A percentile compares a stretch with the other conserved stretches of the same genome.
These are phyloP conservation scores for Talaromyces sp. DNA, from an alignment of 2,329 filamentous ascomycete genomes.

Conservation along the genomic window DNA sequence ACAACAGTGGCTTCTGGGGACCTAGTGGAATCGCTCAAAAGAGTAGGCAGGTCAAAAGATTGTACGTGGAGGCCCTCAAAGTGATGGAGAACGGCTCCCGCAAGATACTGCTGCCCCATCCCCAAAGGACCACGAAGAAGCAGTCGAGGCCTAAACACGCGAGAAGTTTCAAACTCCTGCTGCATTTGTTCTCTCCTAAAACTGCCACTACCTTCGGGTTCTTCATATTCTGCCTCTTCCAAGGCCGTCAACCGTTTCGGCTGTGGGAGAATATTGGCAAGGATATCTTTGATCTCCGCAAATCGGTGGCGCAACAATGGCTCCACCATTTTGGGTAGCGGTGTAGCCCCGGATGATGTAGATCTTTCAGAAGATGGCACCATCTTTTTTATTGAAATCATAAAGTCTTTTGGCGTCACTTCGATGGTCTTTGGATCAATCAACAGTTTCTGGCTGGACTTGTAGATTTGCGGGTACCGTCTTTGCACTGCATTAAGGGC, in stretches of 20 bases:
- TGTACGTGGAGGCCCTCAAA: slow-evolving; percentile 94
- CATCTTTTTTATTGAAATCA: slow-evolving; percentile 94
- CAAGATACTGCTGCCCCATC: slow-evolving; percentile 91
- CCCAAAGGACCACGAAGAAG: slow-evolving; percentile 76
- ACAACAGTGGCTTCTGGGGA: slow-evolving; percentile 84
- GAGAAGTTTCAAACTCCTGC: slow-evolving; percentile 76
- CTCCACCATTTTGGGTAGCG: slow-evolving; percentile 72
- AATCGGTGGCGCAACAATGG: slow-evolving; percentile 74
- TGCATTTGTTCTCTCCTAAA: slow-evolving; percentile 77
- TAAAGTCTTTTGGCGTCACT: slow-evolving; percentile 90
- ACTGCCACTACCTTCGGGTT: slow-evolving; percentile 73
- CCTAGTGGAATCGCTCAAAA: slow-evolving; percentile 75
- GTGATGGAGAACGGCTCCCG: slow-evolving; percentile 78
- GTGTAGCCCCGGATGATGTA: slow-evolving; percentile 74
- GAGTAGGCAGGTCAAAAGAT: slow-evolving; percentile 82
- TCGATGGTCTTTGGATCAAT: slow-evolving; percentile 81
- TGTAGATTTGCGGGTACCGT: slow-evolving; percentile 94
- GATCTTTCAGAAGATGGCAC: slow-evolving; percentile 91
- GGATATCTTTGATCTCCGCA: slow-evolving; percentile 58
- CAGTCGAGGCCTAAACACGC: slow-evolving; percentile 82
- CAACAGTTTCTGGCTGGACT: slow-evolving; percentile 79
- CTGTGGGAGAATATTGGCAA: slow-evolving; percentile 74
- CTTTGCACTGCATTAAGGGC: slow-evolving; percentile 93
- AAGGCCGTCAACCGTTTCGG: slow-evolving; percentile 83
- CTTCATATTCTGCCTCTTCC: slow-evolving; percentile 89